These are phyloP conservation scores for Diaporthe citrichinensis DNA, from an alignment of 2,329 filamentous ascomycete species.

Conservation along the genomic window DNA sequence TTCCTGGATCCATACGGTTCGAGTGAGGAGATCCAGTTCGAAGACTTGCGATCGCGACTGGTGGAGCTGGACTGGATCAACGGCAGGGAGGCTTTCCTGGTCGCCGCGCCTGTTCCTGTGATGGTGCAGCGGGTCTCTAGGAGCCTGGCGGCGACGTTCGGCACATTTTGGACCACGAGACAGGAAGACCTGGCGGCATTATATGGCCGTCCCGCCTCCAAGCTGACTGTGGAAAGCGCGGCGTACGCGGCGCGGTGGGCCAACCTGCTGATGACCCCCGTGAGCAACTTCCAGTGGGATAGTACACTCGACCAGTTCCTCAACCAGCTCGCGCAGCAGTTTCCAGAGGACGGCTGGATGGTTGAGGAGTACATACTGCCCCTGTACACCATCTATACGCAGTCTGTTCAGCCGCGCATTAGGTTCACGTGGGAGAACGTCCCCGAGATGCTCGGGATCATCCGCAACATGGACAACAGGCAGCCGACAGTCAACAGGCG, in stretches of 20 bases:
- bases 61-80: constrained; percentile 61
- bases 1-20: constrained; percentile 87
- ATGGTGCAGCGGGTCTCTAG: constrained; percentile 82
- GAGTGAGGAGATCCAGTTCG: constrained; percentile 74
- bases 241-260: constrained; percentile 84
- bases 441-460: constrained; percentile 54
- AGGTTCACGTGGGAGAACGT: constrained; percentile 53
- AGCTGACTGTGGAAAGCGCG: constrained; percentile 63
- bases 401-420: constrained; percentile 48
- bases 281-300: constrained; percentile 66
- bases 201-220: constrained; percentile 68
- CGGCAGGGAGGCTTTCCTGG: constrained; percentile 67
- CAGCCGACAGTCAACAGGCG: constrained; percentile 53
- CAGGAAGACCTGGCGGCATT: constrained; percentile 52
- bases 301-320: constrained; percentile 76
- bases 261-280: constrained; percentile 67
- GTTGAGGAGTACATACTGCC: constrained; percentile 78
- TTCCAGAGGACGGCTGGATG: constrained; percentile 79
- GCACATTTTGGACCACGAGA: constrained; percentile 57
- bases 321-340: constrained; percentile 74
- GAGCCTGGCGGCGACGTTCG: constrained; percentile 83
- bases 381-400: constrained; percentile 64
- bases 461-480: constrained; percentile 61
- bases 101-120: constrained; percentile 73
- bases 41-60: constrained; percentile 72